Evolutionary conservation across 345 rosid species (phyloP).

Genomic region (Salix brachista): DNA sequence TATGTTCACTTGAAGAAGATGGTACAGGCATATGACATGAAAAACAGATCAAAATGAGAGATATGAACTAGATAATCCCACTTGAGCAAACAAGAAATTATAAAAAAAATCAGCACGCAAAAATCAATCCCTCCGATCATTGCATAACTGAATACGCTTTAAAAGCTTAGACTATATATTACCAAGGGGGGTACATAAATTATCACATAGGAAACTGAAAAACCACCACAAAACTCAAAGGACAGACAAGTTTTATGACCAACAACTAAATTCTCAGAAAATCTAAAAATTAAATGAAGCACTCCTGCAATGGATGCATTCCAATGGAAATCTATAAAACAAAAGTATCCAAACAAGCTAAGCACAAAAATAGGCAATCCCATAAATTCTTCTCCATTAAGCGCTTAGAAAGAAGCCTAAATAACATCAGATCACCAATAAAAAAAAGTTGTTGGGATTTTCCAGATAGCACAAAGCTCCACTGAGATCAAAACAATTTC

Average conservation of each 20-base stretch:
- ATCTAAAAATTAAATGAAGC: background rate
- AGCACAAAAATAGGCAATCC: background rate
- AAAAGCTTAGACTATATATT: background rate
- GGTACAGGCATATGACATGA: slow-evolving; percentile 6
- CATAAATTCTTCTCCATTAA: background rate
- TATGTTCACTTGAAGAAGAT: slow-evolving; percentile 7
- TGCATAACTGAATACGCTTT: background rate
- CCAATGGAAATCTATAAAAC: background rate
- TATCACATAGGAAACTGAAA: background rate
- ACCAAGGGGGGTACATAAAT: background rate
- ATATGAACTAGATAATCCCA: background rate
- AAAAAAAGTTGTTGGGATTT: background rate
- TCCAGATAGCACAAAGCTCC: background rate
- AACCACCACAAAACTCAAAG: background rate
- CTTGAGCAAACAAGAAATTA: background rate
- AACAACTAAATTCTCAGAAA: background rate
- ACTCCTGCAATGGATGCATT: background rate
- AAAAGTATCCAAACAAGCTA: slow-evolving; percentile 1
- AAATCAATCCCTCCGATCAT: background rate
- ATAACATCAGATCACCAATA: background rate
- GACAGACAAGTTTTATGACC: no score
- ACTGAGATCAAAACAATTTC: background rate
- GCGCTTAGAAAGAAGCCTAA: background rate
- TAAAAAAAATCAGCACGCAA: background rate
- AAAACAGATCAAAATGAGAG: background rate